Base-by-base conservation (phyloP, 768 basidiomycete species). In the Suillus spraguei region DNA sequence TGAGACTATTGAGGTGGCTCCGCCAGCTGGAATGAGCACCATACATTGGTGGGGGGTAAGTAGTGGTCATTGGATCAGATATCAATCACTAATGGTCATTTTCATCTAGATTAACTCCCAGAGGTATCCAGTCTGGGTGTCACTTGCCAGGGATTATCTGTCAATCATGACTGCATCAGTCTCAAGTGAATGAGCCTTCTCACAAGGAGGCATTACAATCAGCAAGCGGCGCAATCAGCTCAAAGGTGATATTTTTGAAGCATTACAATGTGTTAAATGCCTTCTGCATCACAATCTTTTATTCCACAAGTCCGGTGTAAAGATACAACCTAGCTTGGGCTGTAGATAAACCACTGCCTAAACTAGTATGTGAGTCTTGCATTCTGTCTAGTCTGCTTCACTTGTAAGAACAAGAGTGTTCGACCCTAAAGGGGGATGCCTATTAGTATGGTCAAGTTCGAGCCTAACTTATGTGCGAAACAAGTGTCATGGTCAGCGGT, bases 141-240 rank as follows among this genome's bases (percentile, higher is more conserved):
- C 74, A 0, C 68, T 81, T 3, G 78, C 79, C 6, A 63, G 68
- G 7, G 78, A 81, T 63, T 76, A 76, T 33, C 70, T 81, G 7
- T 54, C 77, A 2, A 74, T 82, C 24, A 79, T 80, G 76, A 73
- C 75, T 7, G 68, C 72, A 7, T 70, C 66, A 0, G 78, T 81
- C 9, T 80, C 76, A 3, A 77, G 75, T 66, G 76, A 81, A 64
- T 68, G 70, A 9, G 80, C 78, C 3, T 82, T 82, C 63, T 82
- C 75, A 7, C 17, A 42, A 42, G 42, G 20, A 42, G 42, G 42
- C 7, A 42, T 42, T 9, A 42, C 42, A 20, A 42, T 42, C 7
- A 42, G 17, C 4, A 42, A 42, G 42, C 20, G 6, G 42, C 20
- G 17, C 8, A 42, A 42, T 42, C 20, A 17, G 7, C 42, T 42